These are phyloP conservation scores for Stagonosporopsis cucurbitacearum DNA, from an alignment of 2,329 filamentous ascomycete species.

Conservation along the genomic window DNA sequence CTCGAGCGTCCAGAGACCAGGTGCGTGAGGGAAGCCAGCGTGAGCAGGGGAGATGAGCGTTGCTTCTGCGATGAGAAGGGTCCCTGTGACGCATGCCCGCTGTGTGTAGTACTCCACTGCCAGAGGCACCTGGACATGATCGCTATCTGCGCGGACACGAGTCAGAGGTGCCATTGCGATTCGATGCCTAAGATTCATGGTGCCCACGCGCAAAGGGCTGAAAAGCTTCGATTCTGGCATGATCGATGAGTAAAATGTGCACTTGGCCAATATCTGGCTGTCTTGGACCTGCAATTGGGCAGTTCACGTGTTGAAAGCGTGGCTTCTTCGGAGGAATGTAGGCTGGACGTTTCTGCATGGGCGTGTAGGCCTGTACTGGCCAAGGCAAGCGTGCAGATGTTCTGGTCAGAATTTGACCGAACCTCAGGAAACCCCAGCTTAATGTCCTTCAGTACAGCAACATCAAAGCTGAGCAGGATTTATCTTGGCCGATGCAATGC, in stretches of 20 bases:
- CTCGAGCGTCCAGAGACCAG: conserved; percentile 61
- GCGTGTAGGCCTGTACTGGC: not conserved
- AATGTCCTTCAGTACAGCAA: not conserved
- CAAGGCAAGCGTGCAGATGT: not conserved
- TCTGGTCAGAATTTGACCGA: not conserved
- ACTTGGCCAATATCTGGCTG: not conserved
- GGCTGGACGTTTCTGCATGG: not conserved
- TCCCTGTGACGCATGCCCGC: conserved; percentile 58
- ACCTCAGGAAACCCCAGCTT: not conserved
- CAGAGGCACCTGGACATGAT: conserved; percentile 52
- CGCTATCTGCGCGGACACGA: conserved; percentile 51
- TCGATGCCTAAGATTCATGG: conserved; percentile 35
- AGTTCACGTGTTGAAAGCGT: not conserved
- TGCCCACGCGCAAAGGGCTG: conserved; percentile 38
- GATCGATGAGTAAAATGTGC: too few species aligned
- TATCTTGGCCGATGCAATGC: conserved; percentile 1
- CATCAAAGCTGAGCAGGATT: not conserved
- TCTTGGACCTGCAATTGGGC: not conserved
- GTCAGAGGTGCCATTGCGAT: conserved; percentile 44
- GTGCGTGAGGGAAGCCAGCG: conserved; percentile 58
- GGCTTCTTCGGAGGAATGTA: not conserved
- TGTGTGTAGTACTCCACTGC: conserved; percentile 61
- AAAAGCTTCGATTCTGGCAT: conserved; percentile 28
- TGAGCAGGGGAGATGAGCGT: conserved; percentile 57
- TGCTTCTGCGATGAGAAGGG: conserved; percentile 65